Base-by-base conservation (phyloP, 2,329 filamentous ascomycete species). In the Diplodia mutila region DNA sequence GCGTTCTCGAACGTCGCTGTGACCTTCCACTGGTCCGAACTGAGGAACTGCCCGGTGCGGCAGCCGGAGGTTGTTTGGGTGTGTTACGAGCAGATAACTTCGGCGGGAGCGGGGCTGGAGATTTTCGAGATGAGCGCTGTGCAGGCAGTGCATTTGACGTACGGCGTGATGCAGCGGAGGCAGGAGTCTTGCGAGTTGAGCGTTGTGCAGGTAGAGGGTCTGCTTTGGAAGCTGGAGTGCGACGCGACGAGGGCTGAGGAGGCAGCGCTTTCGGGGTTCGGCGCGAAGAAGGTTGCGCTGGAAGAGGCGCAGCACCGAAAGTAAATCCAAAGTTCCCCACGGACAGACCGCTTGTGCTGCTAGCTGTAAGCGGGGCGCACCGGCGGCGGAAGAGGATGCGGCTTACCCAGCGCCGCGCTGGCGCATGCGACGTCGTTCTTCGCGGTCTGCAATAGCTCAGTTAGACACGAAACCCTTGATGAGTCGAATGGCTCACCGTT, bases 381-480 rank as follows among this genome's bases (percentile, higher is more conserved):
- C 42, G 25, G 21, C 25, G 25, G 7, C 29, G 21, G 3, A 5
- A 27, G 21, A 59, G 14, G 66, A 71, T 73, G 55, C 8, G 18
- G 48, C 83, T 74, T 83, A 86, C 84, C 81, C 85, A 74, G 85
- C 84, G 75, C 85, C 85, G 73, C 85, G 85, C 76, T 85, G 82
- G 76, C 85, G 85, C 83, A 86, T 85, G 74, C 83, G 82, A 73
- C 81, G 81, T 73, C 84, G 83, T 78, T 86, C 84, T 73, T 84
- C 80, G 76, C 84, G 83, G 75, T 81, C 83, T 84, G 70, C 7
- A 5, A 51, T 42, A 68, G n/a, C 37, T 39, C 27, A 1, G 39
- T 63, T 42, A 69, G 65, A 46, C 42, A 9, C 25, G 11, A 34
- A n/a, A 1, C 11, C 9, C 11, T 5, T 5, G 2, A 18, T 3